These are phyloP conservation scores for Dorcoceras hygrometricum DNA, from an alignment of 257 asterid genomes.

Conservation along the genomic window DNA sequence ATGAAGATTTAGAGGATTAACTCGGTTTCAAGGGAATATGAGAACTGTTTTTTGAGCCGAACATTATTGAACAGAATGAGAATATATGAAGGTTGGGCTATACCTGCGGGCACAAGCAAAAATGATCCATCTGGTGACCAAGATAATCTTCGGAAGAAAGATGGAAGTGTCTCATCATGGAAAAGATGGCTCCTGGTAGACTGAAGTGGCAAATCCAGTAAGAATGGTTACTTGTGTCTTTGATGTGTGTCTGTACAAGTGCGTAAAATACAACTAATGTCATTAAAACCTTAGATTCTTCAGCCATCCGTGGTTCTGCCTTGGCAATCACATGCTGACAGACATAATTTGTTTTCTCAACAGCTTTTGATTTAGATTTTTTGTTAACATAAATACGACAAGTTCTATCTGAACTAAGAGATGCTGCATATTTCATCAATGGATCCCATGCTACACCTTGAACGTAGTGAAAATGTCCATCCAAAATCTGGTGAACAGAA, in stretches of 20 bases:
- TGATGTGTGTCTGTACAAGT: background rate
- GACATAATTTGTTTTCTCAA: constrained; percentile 62
- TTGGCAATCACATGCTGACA: constrained; percentile 82
- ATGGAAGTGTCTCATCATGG: constrained; percentile 93
- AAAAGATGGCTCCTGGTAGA: constrained; percentile 77
- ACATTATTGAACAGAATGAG: constrained; percentile 17
- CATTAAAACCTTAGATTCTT: constrained; percentile 78
- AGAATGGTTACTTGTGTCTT: constrained; percentile 21
- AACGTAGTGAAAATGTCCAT: constrained; percentile 89
- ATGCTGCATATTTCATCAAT: constrained; percentile 73
- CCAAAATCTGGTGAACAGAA: constrained; percentile 80
- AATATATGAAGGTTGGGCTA: constrained; percentile 1
- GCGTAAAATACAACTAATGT: constrained; percentile 14
- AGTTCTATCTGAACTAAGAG: constrained; percentile 95
- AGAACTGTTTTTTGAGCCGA: background rate
- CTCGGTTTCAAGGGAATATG: background rate
- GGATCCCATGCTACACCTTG: constrained; percentile 99
- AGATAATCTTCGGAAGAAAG: constrained; percentile 92
- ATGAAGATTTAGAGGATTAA: background rate
- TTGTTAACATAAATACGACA: constrained; percentile 74
- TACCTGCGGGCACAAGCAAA: constrained; percentile 96
- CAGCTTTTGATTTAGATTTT: constrained; percentile 78
- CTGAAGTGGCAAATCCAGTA: constrained; percentile 42
- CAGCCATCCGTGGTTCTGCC: constrained; percentile 55
- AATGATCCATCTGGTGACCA: constrained; percentile 99